phyloP scores from a whole-genome alignment of 345 rosid species.

The Pseudoturritis turrita region DNA sequence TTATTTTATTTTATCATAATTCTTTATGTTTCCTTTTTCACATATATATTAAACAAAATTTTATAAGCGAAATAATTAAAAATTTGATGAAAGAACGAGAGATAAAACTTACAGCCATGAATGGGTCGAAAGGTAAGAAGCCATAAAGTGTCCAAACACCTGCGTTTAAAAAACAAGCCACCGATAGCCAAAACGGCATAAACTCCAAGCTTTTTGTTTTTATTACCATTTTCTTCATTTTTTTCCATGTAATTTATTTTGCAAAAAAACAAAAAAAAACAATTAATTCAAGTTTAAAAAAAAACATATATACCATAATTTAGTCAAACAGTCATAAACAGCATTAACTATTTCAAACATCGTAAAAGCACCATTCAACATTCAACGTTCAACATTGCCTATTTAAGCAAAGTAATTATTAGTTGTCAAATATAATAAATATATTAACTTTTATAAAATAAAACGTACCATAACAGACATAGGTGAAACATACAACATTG shows the following conservation, averaged over 20 bases:
- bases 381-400: too few species aligned
- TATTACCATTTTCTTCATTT: constrained; percentile 58
- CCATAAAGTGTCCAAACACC: constrained; percentile 60
- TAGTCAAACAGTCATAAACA: background rate
- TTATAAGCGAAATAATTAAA: background rate
- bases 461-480: constrained; percentile 54
- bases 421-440: background rate
- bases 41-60: background rate
- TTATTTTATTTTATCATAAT: too few species aligned
- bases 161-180: constrained; percentile 54
- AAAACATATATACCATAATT: background rate
- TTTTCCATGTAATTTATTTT: background rate
- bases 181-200: constrained; percentile 69
- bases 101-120: constrained; percentile 42
- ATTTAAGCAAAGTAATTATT: background rate
- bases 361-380: background rate
- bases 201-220: constrained; percentile 69
- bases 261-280: background rate
- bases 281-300: background rate
- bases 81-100: background rate
- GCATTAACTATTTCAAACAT: too few species aligned
- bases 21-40: too few species aligned
- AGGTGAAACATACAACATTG: constrained; percentile 68
- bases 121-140: constrained; percentile 57
- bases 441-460: background rate